Evolutionary conservation across 345 rosid genomes (phyloP).

Genomic region (Sonneratia alba): DNA sequence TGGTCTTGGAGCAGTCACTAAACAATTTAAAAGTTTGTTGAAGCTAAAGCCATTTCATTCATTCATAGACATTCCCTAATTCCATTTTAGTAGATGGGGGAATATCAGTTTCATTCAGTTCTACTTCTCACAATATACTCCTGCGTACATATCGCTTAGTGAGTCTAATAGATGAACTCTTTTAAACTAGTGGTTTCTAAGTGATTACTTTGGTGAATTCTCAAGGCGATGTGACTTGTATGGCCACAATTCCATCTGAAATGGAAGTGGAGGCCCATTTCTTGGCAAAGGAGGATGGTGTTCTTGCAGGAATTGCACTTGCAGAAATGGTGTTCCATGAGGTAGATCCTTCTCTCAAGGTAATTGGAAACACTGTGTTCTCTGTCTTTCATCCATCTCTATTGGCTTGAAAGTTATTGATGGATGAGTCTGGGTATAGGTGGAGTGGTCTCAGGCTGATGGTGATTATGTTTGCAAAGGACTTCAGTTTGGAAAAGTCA

Average conservation of each 20-base stretch:
- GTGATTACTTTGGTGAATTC: conserved; percentile 6
- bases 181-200: neutral
- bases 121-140: neutral
- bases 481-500: conserved; percentile 82
- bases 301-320: conserved; percentile 71
- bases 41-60: neutral
- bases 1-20: neutral
- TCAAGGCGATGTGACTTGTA: conserved; percentile 85
- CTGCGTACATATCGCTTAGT: neutral
- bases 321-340: conserved; percentile 80
- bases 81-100: neutral
- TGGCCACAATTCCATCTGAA: conserved; percentile 79
- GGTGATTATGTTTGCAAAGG: conserved; percentile 81
- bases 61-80: neutral
- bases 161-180: neutral
- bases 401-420: conserved; percentile 11
- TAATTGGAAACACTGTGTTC: conserved; percentile 12
- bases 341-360: conserved; percentile 83
- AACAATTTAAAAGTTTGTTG: neutral
- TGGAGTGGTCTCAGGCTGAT: conserved; percentile 75
- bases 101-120: neutral
- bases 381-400: conserved; percentile 6
- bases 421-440: conserved; percentile 29
- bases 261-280: conserved; percentile 90
- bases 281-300: conserved; percentile 87